Percentiles rank a stretch among this genome's conserved stretches.
phyloP scores from a whole-genome alignment of 768 basidiomycete species.

The Amanita subjunquillea region DNA sequence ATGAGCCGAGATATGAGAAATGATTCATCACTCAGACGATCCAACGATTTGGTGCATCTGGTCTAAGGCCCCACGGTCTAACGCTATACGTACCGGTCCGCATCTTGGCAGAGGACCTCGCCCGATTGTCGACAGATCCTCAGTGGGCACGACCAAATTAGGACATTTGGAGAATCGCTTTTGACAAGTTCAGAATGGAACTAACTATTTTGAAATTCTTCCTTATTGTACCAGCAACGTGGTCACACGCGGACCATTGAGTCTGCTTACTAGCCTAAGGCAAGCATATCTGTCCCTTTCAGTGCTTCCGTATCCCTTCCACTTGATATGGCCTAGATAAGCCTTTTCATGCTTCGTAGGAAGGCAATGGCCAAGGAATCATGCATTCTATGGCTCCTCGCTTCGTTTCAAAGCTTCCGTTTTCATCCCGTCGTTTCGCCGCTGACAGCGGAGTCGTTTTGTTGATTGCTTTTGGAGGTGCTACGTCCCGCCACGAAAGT shows the following conservation, averaged over 20 bases:
- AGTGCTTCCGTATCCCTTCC: background rate
- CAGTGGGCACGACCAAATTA: background rate
- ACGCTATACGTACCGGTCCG: background rate
- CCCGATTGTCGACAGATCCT: background rate
- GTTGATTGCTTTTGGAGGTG: too few species aligned
- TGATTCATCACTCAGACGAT: background rate
- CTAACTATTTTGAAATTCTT: background rate
- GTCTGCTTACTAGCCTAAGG: background rate
- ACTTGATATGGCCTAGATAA: background rate
- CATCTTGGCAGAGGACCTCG: background rate
- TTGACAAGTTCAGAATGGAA: background rate
- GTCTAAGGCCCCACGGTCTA: background rate
- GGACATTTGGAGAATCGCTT: background rate
- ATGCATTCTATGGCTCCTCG: background rate
- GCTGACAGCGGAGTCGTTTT: background rate
- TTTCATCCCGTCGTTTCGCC: background rate
- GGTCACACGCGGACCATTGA: background rate
- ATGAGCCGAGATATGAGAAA: background rate
- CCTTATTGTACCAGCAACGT: background rate
- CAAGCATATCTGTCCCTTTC: background rate
- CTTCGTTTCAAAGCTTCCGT: background rate
- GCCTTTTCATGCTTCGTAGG: background rate
- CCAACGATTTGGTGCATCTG: background rate
- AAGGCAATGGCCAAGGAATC: background rate
- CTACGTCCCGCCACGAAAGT: background rate